Evolutionary conservation across 768 basidiomycete genomes (phyloP).

Genomic region (Bullera alba): DNA sequence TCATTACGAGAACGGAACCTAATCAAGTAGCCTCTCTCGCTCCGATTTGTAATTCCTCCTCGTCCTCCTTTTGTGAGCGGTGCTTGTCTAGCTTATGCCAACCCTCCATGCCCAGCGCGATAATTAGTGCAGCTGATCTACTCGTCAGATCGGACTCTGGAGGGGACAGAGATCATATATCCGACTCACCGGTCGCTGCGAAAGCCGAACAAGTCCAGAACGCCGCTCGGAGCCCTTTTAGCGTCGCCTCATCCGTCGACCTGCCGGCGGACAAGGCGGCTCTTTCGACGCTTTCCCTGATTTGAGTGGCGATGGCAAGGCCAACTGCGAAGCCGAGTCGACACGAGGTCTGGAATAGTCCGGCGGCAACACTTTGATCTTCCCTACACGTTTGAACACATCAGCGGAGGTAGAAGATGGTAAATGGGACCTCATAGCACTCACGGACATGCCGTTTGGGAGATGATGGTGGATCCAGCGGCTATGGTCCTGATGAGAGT

Average conservation of each 20-base stretch:
- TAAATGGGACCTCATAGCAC: too few relatives aligned
- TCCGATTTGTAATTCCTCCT: too few relatives aligned
- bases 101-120: background rate
- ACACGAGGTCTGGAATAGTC: slow-evolving; percentile 6
- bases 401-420: too few relatives aligned
- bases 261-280: background rate
- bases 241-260: background rate
- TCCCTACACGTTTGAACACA: background rate
- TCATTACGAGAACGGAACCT: too few relatives aligned
- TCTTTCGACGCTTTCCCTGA: background rate
- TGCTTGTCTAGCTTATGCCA: too few relatives aligned
- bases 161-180: background rate
- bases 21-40: too few relatives aligned
- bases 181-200: background rate
- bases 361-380: slow-evolving; percentile 3
- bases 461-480: slow-evolving; percentile 4
- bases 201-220: slow-evolving; percentile 3
- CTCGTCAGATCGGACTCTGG: background rate
- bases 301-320: slow-evolving; percentile 1
- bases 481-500: background rate
- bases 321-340: slow-evolving; percentile 4
- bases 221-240: slow-evolving; percentile 1
- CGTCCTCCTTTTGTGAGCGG: too few relatives aligned
- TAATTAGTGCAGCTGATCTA: background rate
- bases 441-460: slow-evolving; percentile 1